A percentile compares a stretch with the other conserved stretches of the same genome.
These are phyloP conservation scores for Pseudognaphalium luteoalbum DNA, from an alignment of 129 eudicot species.

Conservation along the genomic window DNA sequence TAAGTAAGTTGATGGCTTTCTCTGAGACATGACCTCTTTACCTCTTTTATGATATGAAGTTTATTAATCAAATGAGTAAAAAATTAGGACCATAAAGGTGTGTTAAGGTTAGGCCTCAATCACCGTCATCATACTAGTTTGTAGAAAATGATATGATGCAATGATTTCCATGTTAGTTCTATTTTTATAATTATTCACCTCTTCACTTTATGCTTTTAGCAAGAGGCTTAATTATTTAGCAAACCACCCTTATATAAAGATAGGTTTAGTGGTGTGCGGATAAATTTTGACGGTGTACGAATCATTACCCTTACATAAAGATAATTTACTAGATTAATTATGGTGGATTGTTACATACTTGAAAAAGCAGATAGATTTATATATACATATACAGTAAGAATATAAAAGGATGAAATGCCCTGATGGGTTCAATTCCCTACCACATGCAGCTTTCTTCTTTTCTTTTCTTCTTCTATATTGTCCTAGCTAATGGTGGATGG, in stretches of 20 bases:
- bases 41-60: conserved; percentile 11
- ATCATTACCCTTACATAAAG: conserved; percentile 8
- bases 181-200: background rate
- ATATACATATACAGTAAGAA: background rate
- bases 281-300: too few relatives aligned
- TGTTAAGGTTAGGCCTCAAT: conserved; percentile 25
- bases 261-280: too few relatives aligned
- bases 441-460: conserved; percentile 2
- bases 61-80: background rate
- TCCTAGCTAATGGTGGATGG: conserved; percentile 2
- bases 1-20: background rate
- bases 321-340: background rate
- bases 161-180: conserved; percentile 10
- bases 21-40: conserved; percentile 13
- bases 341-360: background rate
- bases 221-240: background rate
- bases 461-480: background rate
- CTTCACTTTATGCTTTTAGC: conserved; percentile 16
- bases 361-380: conserved; percentile 8
- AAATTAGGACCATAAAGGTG: conserved; percentile 11
- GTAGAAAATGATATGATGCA: conserved; percentile 4
- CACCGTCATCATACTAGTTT: conserved; percentile 3
- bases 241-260: conserved; percentile 9
- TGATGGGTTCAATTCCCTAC: conserved; percentile 1
- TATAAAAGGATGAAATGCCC: conserved; percentile 7